phyloP scores from a whole-genome alignment of 164 flowering plant genomes.

The Chimonanthus salicifolius region DNA sequence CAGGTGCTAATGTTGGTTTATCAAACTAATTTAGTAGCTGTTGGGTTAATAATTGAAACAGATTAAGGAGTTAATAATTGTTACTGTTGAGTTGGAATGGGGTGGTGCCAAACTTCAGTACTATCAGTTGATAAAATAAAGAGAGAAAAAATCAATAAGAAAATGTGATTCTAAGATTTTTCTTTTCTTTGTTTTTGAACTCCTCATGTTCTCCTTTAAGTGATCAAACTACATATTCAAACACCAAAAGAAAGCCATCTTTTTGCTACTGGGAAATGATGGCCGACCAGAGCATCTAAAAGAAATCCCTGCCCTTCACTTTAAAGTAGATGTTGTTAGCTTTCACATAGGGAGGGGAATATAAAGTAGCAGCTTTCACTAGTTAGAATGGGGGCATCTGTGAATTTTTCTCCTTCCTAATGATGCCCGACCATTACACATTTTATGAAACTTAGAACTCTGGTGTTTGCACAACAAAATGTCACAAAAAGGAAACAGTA shows the following conservation, averaged over 20 bases:
- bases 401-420: slow-evolving; percentile 27
- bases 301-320: slow-evolving; percentile 8
- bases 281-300: slow-evolving; percentile 41
- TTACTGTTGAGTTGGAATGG: neutral
- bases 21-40: too few relatives aligned
- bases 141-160: neutral
- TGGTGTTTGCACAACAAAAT: neutral
- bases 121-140: neutral
- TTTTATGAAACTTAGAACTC: slow-evolving; percentile 32
- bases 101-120: neutral
- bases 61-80: neutral
- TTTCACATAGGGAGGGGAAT: slow-evolving; percentile 16
- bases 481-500: neutral
- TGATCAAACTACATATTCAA: slow-evolving; percentile 6
- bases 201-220: slow-evolving; percentile 4
- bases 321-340: slow-evolving; percentile 28
- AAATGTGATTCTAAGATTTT: neutral
- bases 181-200: neutral
- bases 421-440: slow-evolving; percentile 44
- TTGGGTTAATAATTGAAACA: neutral
- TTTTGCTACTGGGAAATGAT: slow-evolving; percentile 15
- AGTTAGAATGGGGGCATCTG: neutral
- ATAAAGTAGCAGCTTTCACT: neutral
- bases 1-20: too few relatives aligned
- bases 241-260: neutral